Conservation (phyloP, 495 filamentous ascomycete species). For the Penicillium antarcticum region DNA sequence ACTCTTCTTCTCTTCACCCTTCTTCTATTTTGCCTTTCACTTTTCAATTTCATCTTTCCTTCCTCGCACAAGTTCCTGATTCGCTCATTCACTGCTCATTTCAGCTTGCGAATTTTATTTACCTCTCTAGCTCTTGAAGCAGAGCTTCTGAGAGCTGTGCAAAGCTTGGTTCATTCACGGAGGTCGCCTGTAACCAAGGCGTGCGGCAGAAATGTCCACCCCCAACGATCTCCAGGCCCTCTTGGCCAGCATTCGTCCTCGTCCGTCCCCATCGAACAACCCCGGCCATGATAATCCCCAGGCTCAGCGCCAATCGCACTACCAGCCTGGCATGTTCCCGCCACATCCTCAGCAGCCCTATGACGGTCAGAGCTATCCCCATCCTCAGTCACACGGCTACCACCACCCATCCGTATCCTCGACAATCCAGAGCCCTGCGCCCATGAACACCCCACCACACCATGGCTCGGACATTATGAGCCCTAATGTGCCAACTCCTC, state of each 20-base stretch:
- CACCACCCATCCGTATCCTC: constrained; percentile 49
- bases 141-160: constrained; percentile 28
- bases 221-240: constrained; percentile 49
- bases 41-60: constrained; percentile 21
- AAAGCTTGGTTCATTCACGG: constrained; percentile 30
- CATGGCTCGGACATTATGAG: constrained; percentile 51
- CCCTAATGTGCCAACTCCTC: constrained; percentile 43
- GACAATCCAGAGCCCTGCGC: constrained; percentile 41
- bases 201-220: constrained; percentile 51
- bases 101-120: constrained; percentile 21
- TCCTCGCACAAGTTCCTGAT: neutral
- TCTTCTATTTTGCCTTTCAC: constrained; percentile 18
- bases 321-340: constrained; percentile 32
- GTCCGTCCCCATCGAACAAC: constrained; percentile 36
- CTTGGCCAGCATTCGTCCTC: constrained; percentile 44
- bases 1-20: constrained; percentile 20
- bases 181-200: constrained; percentile 30
- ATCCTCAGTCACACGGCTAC: constrained; percentile 36
- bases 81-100: neutral
- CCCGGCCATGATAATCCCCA: constrained; percentile 33
- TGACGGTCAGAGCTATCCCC: constrained; percentile 36
- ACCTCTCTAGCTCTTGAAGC: constrained; percentile 35
- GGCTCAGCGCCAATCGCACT: constrained; percentile 30
- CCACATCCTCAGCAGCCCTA: constrained; percentile 35
- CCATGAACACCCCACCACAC: constrained; percentile 40